Percentiles rank a stretch among this genome's conserved stretches.
Evolutionary conservation across 306 rosid genomes (phyloP).

Genomic region (Trifolium fragiferum): DNA sequence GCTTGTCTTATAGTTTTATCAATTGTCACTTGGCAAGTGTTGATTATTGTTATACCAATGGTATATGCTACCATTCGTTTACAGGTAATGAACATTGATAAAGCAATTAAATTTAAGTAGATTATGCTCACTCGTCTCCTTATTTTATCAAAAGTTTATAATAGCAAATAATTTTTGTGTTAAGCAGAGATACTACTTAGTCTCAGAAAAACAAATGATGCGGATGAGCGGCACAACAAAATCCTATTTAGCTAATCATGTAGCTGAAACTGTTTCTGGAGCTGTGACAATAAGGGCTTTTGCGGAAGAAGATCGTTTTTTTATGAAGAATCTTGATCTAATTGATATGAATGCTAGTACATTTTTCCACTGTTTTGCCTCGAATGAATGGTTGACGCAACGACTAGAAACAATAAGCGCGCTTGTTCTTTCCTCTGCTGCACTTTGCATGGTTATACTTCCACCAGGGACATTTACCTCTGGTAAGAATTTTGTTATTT

Average conservation of each 20-base stretch:
- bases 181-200: conserved; percentile 61
- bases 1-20: neutral
- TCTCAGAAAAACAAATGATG: conserved; percentile 71
- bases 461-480: conserved; percentile 67
- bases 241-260: conserved; percentile 65
- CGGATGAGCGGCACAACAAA: conserved; percentile 72
- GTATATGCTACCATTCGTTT: conserved; percentile 44
- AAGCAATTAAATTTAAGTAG: too few species aligned
- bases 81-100: conserved; percentile 50
- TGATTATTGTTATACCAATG: conserved; percentile 55
- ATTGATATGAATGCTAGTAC: conserved; percentile 72
- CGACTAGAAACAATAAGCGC: conserved; percentile 66
- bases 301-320: conserved; percentile 60
- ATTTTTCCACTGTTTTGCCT: conserved; percentile 60
- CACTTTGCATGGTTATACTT: conserved; percentile 62
- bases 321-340: conserved; percentile 60
- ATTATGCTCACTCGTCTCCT: too few species aligned
- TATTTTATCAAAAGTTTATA: too few species aligned
- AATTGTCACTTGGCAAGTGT: conserved; percentile 58
- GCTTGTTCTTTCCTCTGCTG: conserved; percentile 55
- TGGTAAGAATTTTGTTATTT: conserved; percentile 45
- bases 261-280: conserved; percentile 77
- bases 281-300: conserved; percentile 71
- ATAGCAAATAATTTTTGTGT: too few species aligned
- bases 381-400: conserved; percentile 75